Percentiles rank a stretch among this genome's conserved stretches.
phyloP scores from a whole-genome alignment of 2,329 filamentous ascomycete genomes.

The Fusarium sp. region DNA sequence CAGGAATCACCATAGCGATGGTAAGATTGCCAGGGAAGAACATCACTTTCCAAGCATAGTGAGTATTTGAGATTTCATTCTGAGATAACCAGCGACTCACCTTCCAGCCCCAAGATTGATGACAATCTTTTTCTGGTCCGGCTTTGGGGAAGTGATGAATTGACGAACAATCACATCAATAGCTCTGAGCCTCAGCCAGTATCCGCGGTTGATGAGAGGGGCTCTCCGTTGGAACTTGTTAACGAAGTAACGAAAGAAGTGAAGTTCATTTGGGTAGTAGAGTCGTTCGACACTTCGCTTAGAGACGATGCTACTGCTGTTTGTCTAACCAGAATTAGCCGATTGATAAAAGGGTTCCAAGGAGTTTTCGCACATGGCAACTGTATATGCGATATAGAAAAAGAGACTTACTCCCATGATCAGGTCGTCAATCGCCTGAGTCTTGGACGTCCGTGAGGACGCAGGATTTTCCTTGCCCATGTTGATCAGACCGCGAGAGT shows the following conservation, averaged over 20 bases:
- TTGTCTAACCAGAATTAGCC: constrained; percentile 70
- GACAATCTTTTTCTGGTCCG: constrained; percentile 75
- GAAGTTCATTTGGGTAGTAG: constrained; percentile 82
- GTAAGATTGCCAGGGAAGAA: constrained; percentile 87
- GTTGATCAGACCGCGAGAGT: background rate
- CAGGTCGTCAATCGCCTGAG: constrained; percentile 62
- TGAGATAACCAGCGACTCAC: constrained; percentile 66
- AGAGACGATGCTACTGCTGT: constrained; percentile 92
- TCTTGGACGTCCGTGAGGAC: constrained; percentile 41
- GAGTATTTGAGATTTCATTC: constrained; percentile 7
- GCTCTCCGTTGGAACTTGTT: constrained; percentile 85
- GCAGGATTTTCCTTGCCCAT: constrained; percentile 37
- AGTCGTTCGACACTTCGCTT: constrained; percentile 93
- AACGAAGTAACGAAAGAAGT: constrained; percentile 92
- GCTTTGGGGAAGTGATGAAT: constrained; percentile 73
- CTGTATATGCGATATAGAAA: background rate
- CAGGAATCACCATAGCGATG: constrained; percentile 74
- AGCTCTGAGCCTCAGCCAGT: constrained; percentile 87
- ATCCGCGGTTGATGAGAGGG: constrained; percentile 92
- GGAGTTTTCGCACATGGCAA: background rate
- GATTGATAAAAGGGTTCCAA: background rate
- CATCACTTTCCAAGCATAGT: constrained; percentile 74
- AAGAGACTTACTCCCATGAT: constrained; percentile 67
- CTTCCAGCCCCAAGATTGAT: constrained; percentile 92
- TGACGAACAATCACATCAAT: constrained; percentile 80